Conservation (phyloP, 2,329 filamentous ascomycete genomes). For the Penicillium sp. region DNA sequence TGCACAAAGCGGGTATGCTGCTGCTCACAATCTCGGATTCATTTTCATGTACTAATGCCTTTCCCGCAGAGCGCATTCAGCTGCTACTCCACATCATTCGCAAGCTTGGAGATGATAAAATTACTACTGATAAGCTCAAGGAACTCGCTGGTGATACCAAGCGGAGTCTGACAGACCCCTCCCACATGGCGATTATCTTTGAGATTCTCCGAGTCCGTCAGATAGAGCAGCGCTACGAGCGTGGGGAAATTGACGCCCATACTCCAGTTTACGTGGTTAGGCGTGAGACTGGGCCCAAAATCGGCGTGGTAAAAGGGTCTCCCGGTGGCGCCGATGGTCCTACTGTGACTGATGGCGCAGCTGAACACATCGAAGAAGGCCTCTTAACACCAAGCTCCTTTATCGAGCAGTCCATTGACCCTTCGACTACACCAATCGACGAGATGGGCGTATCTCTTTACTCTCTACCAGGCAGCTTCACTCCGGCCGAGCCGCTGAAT, state of each 20-base stretch:
- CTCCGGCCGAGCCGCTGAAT: too few species aligned
- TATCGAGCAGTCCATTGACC: too few species aligned
- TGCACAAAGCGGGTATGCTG: constrained; percentile 46
- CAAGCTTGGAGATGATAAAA: constrained; percentile 35
- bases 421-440: too few species aligned
- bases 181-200: constrained; percentile 38
- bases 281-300: too few species aligned
- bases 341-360: too few species aligned
- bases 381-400: too few species aligned
- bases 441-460: too few species aligned
- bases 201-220: constrained; percentile 43
- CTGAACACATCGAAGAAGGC: too few species aligned
- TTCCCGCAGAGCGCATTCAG: constrained; percentile 32
- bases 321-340: too few species aligned
- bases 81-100: constrained; percentile 43
- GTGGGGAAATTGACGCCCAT: constrained; percentile 43
- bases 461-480: too few species aligned
- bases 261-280: too few species aligned
- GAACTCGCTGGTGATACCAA: constrained; percentile 41
- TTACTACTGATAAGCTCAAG: constrained; percentile 41
- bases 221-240: constrained; percentile 41
- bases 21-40: background rate
- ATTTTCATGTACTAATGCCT: constrained; percentile 7
- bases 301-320: too few species aligned
- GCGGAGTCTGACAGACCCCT: constrained; percentile 36